Percentiles rank a stretch among this genome's conserved stretches.
These are phyloP conservation scores for Cryphonectria japonica DNA, from an alignment of 2,329 filamentous ascomycete species.

Conservation along the genomic window DNA sequence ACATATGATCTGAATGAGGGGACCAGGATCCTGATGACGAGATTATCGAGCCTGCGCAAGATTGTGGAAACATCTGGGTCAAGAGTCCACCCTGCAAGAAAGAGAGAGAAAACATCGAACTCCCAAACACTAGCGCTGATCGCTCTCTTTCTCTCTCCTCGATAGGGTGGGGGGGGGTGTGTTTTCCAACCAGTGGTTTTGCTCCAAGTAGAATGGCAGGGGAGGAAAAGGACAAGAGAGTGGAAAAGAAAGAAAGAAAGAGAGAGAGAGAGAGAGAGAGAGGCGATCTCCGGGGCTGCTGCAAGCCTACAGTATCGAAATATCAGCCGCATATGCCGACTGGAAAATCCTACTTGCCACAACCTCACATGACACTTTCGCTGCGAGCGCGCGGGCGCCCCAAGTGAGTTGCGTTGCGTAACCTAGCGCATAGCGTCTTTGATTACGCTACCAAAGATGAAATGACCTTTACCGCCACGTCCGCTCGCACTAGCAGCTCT, in stretches of 20 bases:
- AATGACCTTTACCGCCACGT: slow-evolving; percentile 2
- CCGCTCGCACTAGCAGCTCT: background rate
- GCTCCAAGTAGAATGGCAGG: background rate
- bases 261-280: background rate
- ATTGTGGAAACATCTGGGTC: too few relatives aligned
- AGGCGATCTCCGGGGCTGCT: background rate
- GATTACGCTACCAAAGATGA: background rate
- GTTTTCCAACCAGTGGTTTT: background rate
- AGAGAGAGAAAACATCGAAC: too few relatives aligned
- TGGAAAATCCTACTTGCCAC: background rate
- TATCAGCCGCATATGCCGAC: slow-evolving; percentile 26
- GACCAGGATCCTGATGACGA: background rate
- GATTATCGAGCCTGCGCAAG: background rate
- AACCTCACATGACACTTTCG: slow-evolving; percentile 19
- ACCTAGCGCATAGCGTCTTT: background rate
- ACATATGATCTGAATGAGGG: background rate
- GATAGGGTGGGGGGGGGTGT: background rate
- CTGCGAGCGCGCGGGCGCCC: background rate
- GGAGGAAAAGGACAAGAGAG: too few relatives aligned
- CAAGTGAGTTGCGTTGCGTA: background rate
- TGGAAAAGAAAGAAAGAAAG: background rate
- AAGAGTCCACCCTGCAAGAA: background rate
- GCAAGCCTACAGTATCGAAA: background rate
- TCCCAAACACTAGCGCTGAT: too few relatives aligned
- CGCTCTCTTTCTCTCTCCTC: too few relatives aligned